These are phyloP conservation scores for Calonectria pseudoreteaudii DNA, from an alignment of 2,329 filamentous ascomycete genomes.

Conservation along the genomic window DNA sequence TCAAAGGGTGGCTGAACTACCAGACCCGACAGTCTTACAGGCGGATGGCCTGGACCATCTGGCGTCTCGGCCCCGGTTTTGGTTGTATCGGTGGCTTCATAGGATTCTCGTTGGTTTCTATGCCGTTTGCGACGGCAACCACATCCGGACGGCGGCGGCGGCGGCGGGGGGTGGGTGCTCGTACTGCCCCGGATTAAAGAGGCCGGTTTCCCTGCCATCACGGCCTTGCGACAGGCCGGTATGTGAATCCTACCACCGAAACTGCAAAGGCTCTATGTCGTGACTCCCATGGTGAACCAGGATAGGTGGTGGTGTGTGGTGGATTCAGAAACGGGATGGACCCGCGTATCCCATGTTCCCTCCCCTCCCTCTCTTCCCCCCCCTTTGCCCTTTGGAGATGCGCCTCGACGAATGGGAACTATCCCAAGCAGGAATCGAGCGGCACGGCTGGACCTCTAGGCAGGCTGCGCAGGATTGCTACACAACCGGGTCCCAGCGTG, in stretches of 20 bases:
- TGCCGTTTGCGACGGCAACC: not conserved
- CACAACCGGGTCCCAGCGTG: conserved; percentile 39
- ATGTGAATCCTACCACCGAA: not conserved
- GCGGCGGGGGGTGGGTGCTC: not conserved
- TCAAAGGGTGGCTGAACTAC: conserved; percentile 21
- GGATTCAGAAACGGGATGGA: conserved; percentile 21
- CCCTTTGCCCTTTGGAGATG: conserved; percentile 19
- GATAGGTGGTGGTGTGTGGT: conserved; percentile 14
- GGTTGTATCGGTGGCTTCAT: not conserved
- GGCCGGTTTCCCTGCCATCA: not conserved
- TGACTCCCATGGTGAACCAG: not conserved
- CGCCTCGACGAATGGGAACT: conserved; percentile 29
- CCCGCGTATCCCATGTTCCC: conserved; percentile 14
- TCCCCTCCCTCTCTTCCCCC: not conserved
- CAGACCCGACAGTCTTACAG: conserved; percentile 3
- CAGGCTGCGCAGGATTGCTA: conserved; percentile 30
- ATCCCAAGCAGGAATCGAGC: conserved; percentile 27
- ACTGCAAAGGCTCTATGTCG: not conserved
- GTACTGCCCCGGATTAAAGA: not conserved
- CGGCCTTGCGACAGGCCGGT: not conserved
- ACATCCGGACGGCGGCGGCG: not conserved
- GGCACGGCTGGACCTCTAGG: conserved; percentile 26
- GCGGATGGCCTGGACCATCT: conserved; percentile 1
- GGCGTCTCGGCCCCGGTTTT: not conserved
- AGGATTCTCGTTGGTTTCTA: not conserved